Percentiles rank a stretch among this genome's conserved stretches.
Evolutionary conservation across 1,284 basidiomycete genomes (phyloP).

Genomic region (Microbotryum intermedium): DNA sequence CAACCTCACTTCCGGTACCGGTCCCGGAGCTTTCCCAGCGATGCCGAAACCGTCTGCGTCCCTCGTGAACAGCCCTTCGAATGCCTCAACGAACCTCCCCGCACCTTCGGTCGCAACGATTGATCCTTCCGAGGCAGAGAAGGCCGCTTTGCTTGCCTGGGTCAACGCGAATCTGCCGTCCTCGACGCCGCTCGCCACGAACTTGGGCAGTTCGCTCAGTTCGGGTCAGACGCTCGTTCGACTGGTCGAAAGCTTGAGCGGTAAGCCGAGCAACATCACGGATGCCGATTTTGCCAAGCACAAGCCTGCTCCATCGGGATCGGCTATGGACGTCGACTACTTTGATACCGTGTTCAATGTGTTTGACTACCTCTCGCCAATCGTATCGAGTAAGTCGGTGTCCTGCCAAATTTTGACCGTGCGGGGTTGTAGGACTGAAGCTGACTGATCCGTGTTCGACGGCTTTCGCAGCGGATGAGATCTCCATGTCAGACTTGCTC

Average conservation of each 20-base stretch:
- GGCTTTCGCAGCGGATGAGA: slow-evolving; percentile 54
- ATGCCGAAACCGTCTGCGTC: no score
- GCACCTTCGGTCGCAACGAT: no score
- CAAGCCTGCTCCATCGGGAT: slow-evolving; percentile 11
- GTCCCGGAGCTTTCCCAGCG: no score
- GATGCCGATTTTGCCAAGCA: slow-evolving; percentile 27
- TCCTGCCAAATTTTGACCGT: background rate
- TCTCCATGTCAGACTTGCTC: slow-evolving; percentile 82
- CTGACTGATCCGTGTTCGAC: background rate
- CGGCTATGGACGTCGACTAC: slow-evolving; percentile 33
- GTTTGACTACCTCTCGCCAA: slow-evolving; percentile 24
- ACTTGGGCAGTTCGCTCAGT: slow-evolving; percentile 43
- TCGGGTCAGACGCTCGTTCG: slow-evolving; percentile 48
- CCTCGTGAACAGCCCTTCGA: no score
- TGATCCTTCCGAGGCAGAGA: background rate
- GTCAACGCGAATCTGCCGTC: slow-evolving; percentile 69
- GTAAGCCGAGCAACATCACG: slow-evolving; percentile 27
- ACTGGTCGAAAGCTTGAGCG: slow-evolving; percentile 40
- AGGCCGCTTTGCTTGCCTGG: slow-evolving; percentile 62
- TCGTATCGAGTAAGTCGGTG: slow-evolving; percentile 14
- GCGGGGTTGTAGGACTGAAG: background rate
- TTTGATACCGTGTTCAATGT: slow-evolving; percentile 76
- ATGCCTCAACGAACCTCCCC: no score
- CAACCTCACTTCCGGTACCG: no score
- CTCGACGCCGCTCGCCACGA: slow-evolving; percentile 53